Evolutionary conservation across 2,329 filamentous ascomycete species (phyloP), one percentile per base, ranked within the genome.

Genomic region (Ascochyta clinopodiicola): DNA sequence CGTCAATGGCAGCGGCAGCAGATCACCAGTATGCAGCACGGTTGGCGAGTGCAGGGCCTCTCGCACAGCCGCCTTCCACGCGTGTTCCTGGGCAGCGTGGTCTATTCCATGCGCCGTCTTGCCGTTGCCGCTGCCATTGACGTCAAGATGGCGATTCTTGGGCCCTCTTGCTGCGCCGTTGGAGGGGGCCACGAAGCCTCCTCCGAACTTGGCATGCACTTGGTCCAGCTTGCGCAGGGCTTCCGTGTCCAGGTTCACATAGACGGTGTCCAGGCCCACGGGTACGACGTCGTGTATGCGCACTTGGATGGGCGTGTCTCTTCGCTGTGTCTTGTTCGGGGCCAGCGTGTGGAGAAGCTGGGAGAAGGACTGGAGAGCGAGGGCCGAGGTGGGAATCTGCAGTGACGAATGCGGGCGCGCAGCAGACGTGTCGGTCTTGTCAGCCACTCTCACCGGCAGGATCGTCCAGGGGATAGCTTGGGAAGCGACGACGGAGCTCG

Each of bases 181-280:
- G 51, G 67, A 38, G n/a, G 61, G 66, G 4, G 64, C 55, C 9
- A 64, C 62, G 48, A 85, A 86, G 2, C 86, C 85, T 44, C 86
- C 86, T 61, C 89, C 92, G 74, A 96, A 96, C 43, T 86, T 92
- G 44, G 86, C 89, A 72, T 96, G 90, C 42, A 92, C 88, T 71
- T 92, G 88, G 69, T 96, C 91, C 39, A 96, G 79, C 67, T 90
- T 88, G 62, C 87, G 87, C 36, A 95, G 84, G 6, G 94, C 83
- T 52, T 95, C 88, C 44, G 87, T 89, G 70, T 97, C 92, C 6
- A 97, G 81, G 44, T 86, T 92, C 54, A 98, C 91, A 71, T 92
- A 96, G 15, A 98, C 84, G 0, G 90, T 91, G 57, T 97, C 91
- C 24, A 98, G 79, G 2, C 88, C 84, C 24, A 98, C 77, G 1